Conservation (phyloP, 192 early-diverging fungal species). For the Gamsiella multidivaricata region DNA sequence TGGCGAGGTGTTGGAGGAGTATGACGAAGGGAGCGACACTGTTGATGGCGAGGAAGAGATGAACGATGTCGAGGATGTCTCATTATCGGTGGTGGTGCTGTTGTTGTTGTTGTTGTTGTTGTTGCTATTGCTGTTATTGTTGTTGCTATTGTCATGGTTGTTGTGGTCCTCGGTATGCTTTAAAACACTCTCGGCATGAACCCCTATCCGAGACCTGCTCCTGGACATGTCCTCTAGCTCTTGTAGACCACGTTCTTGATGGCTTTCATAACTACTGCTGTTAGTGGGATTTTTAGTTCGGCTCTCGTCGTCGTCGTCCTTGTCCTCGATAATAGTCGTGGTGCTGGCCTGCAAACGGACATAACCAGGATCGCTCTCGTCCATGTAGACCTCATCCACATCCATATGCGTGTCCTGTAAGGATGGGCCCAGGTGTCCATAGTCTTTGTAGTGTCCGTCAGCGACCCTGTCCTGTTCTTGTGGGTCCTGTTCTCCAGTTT, state of each 20-base stretch:
- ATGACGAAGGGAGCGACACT: conserved; percentile 43
- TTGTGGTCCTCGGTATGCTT: neutral
- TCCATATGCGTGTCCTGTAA: too few species aligned
- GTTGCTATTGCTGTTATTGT: neutral
- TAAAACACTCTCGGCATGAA: neutral
- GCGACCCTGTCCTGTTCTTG: too few species aligned
- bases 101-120: neutral
- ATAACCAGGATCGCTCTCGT: too few species aligned
- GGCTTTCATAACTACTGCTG: neutral
- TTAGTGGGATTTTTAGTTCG: too few species aligned
- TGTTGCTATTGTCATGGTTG: neutral
- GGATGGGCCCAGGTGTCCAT: too few species aligned
- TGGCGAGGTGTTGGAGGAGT: conserved; percentile 28
- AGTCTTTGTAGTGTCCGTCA: too few species aligned
- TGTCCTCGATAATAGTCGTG: neutral
- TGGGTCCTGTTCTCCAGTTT: too few species aligned
- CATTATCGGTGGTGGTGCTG: neutral
- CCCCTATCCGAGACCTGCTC: neutral
- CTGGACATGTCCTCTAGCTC: conserved; percentile 9
- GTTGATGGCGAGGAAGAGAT: conserved; percentile 9
- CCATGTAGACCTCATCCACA: too few species aligned
- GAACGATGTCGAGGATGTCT: neutral
- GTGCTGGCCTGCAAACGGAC: neutral
- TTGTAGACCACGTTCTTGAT: neutral
- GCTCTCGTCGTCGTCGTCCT: neutral